A percentile compares a stretch with the other conserved stretches of the same genome.
phyloP scores from a whole-genome alignment of 441 rosid species.

The Populus hybrid region DNA sequence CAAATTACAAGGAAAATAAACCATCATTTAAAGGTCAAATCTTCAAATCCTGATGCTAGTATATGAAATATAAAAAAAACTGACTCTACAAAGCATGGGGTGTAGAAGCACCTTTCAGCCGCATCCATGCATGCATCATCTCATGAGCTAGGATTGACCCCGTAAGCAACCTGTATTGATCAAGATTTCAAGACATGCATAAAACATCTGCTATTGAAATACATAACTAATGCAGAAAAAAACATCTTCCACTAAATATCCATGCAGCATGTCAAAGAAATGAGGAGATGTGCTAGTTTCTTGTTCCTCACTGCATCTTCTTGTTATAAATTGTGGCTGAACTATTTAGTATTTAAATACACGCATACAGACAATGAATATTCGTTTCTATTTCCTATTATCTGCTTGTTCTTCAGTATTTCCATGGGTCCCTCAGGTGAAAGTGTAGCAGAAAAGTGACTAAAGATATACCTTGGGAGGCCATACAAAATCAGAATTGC shows the following conservation, averaged over 20 bases:
- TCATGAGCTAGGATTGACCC: slow-evolving; percentile 98
- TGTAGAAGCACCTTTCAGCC: slow-evolving; percentile 64
- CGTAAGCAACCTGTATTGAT: slow-evolving; percentile 61
- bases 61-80: neutral
- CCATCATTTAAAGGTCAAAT: neutral
- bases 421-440: neutral
- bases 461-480: slow-evolving; percentile 71
- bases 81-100: slow-evolving; percentile 22
- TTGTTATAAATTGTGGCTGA: neutral
- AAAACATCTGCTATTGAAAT: slow-evolving; percentile 11
- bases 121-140: slow-evolving; percentile 99
- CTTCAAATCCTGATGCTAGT: slow-evolving; percentile 2
- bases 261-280: neutral
- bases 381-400: slow-evolving; percentile 1
- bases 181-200: slow-evolving; percentile 15
- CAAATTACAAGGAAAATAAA: neutral
- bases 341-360: neutral
- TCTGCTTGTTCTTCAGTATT: slow-evolving; percentile 27
- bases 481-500: slow-evolving; percentile 95
- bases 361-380: neutral
- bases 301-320: neutral
- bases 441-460: slow-evolving; percentile 1
- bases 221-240: neutral
- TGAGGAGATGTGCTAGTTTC: neutral
- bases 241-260: slow-evolving; percentile 8